Base-by-base conservation (phyloP, 75 land plant genomes). In the Gnetum montanum region DNA sequence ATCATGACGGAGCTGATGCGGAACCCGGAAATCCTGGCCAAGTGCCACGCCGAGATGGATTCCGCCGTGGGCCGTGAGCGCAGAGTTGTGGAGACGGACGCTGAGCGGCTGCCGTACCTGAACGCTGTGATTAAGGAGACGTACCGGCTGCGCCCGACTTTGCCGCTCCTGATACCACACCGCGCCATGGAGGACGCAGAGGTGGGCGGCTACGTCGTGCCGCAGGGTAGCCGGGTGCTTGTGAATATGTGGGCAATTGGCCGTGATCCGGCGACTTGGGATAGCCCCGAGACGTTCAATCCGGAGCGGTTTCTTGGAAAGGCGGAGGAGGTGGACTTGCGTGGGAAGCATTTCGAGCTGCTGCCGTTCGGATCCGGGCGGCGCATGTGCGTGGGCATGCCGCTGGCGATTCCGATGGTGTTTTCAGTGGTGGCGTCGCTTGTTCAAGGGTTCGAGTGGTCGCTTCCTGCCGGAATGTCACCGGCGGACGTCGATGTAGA, bases 351-450 rank as follows among this genome's bases (percentile, higher is more conserved):
- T 41, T 69, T 65, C 25, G 71, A 75, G 49, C 46, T 50, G 35
- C 24, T 80, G 35, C 80, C 84, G 3, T 81, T 81, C 37, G 80
- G 84, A 1, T 49, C 80, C 6, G 84, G 84, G 5, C 47, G 76
- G 62, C 58, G 84, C 44, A 63, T 60, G 0, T 81, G 84, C 26
- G 72, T 76, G 1, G 83, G 68, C 1, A 64, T 62, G 4, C 13
- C 29, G 1, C 66, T 74, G 51, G 75, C 65, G 6, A 23, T 67
- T 4, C 18, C 59, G 1, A 59, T 34, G 6, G 54, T 68, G 27
- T 57, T 64, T 36, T 31, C 67, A 28, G 19, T 40, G 6, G 38
- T 80, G 4, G 83, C 75, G 0, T 26, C 31, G 23, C 28, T 80
- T 15, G 15, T 80, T 8, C 73, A 66, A 25, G 47, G 48, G n/a